Base-by-base conservation (phyloP, 2,329 filamentous ascomycete species). In the Cordyceps cicadae region DNA sequence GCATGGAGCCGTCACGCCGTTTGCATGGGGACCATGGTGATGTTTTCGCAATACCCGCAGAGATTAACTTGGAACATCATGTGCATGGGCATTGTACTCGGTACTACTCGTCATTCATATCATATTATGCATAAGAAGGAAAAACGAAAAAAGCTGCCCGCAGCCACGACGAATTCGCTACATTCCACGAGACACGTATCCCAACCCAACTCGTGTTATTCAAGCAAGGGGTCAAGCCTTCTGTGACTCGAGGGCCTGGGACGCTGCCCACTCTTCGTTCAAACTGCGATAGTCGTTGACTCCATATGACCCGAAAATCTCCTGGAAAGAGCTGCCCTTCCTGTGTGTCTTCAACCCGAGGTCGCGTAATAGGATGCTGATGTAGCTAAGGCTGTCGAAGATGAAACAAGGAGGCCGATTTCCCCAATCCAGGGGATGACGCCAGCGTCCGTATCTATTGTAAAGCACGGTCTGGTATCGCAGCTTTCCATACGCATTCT, bases 341-440 rank as follows among this genome's bases (percentile, higher is more conserved):
- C 83, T 74, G 64, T 79, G 73, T 14, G 72, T 72, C 37, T 78
- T 73, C 55, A 92, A 70, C 0, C 84, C 87, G 53, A 92, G 67
- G 70, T 93, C 89, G 8, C 75, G 73, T 61, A 90, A 70, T 67
- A 93, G 70, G 68, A 86, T 65, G 71, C 91, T 85, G 24, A 89
- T 70, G 62, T 90, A 92, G 3, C 87, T 87, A 58, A 92, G 68
- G 0, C 80, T 80, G 71, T 93, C 89, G 66, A 92, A 92, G 12
- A 89, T 86, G 64, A 92, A 85, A 69, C 90, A 88, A 0, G 86
- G 86, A 29, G 29, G 29, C 29, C 56, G 81, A 75, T 67, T 77
- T 78, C 87, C 87, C 65, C 84, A 86, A 0, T 87, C 87, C 2
- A 76, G 80, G 1, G 86, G 84, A 64, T 88, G 88, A n/a, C 88